Evolutionary conservation across 1,284 basidiomycete genomes (phyloP), one percentile per base, ranked within the genome.

Genomic region (Phlebopus sp.): DNA sequence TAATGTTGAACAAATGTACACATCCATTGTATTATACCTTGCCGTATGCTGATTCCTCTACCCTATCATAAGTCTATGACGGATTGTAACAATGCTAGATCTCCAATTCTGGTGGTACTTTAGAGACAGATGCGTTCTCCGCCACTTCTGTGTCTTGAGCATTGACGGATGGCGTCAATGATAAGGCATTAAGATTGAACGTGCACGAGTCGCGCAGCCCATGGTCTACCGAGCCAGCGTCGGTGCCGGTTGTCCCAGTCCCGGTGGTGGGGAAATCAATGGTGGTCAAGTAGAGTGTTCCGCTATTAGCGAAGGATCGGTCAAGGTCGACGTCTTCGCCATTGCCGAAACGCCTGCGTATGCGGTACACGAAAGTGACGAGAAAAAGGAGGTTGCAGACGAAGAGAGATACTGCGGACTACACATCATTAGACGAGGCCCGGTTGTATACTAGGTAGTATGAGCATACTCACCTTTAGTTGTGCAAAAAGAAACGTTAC

Each of bases 361-460:
- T 14, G 21, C 42, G 49, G 47, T 49, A 55, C 15, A 29, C 35
- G 18, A 51, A 40, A 13, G 44, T 47, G 42, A 55, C 38, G 13
- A 55, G 37, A 15, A 49, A 50, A 30, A 44, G 38, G 18, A 45
- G 34, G 44, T 55, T 55, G 25, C 49, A 55, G 35, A 55, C 27
- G 35, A 51, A 41, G 15, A 55, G 50, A 5, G 52, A 50, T 10
- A 46, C 14, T 15, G 48, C 43, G 2, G 32, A 19, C 53, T 55
- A 17, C 4, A 11, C 14, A 43, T 35, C n/a, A n/a, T 25, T 37
- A 37, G n/a, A 42, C 15, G 9, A 17, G 2, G 10, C 5, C 17
- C n/a, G 9, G 40, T 17, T 25, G 9, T 13, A 17, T 29, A 13
- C 14, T 11, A 27, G 14, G 15, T 25, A 29, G 21, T 4, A 7